Evolutionary conservation across 2,329 filamentous ascomycete species (phyloP).

Genomic region (Samsoniella hepiali): DNA sequence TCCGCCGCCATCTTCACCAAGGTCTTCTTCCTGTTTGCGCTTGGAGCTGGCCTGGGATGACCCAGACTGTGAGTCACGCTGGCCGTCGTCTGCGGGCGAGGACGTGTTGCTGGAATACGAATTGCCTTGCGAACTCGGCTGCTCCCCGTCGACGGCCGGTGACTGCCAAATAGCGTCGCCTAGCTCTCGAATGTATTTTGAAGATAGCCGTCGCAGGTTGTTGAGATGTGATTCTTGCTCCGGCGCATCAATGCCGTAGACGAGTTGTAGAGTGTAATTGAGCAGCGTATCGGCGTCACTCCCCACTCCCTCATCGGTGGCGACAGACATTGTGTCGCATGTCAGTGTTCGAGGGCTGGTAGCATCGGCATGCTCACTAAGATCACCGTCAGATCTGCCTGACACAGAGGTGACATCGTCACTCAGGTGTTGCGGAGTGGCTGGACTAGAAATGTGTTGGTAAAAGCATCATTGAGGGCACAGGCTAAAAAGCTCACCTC

Average conservation of each 20-base stretch:
- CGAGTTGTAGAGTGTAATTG: constrained; percentile 36
- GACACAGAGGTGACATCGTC: neutral
- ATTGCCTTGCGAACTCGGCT: neutral
- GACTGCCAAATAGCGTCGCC: constrained; percentile 28
- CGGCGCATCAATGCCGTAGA: constrained; percentile 37
- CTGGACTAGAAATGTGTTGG: neutral
- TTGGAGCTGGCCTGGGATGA: constrained; percentile 12
- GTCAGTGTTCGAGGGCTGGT: neutral
- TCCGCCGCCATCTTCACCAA: constrained; percentile 36
- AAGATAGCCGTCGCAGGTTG: constrained; percentile 29
- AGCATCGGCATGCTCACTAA: constrained; percentile 22
- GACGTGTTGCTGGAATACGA: neutral
- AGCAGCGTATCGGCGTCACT: constrained; percentile 36
- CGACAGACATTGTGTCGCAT: constrained; percentile 20
- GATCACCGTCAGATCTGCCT: neutral
- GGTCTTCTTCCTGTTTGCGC: constrained; percentile 27
- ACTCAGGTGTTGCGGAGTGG: neutral
- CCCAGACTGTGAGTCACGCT: neutral
- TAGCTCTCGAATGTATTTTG: constrained; percentile 34
- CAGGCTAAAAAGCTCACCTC: neutral
- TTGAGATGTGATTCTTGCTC: constrained; percentile 23
- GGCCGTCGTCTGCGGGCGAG: neutral
- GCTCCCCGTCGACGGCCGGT: neutral
- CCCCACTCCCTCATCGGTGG: constrained; percentile 30
- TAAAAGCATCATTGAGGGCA: neutral